Evolutionary conservation across 1,284 basidiomycete species (phyloP), one percentile per base, ranked within the genome.

Genomic region (Trichosporon ovoides): DNA sequence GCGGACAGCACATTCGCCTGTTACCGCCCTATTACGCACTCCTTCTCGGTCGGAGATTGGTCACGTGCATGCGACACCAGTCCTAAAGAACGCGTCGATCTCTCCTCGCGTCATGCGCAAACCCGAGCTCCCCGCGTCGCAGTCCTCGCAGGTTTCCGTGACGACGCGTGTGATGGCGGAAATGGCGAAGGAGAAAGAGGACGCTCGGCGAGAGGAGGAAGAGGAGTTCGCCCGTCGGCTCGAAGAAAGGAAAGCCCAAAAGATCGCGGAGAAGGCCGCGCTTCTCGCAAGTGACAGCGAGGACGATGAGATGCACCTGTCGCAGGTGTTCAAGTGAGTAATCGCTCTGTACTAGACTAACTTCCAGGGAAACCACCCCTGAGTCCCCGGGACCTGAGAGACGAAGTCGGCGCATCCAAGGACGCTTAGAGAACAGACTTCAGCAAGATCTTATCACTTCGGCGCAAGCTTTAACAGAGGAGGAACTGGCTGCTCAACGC

Each of bases 91-190:
- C 13, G 10, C 53, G 10, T 48, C 33, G 24, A 18, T 33, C 6
- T 37, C 20, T n/a, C 40, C 34, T 14, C 34, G 14, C 6, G 19
- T 20, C 35, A 34, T 19, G 34, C 34, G 19, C 12, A 24, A 24
- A 9, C 22, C 20, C 2, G 34, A n/a, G 19, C 22, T 31, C 14
- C 43, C n/a, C 31, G 33, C 31, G 3, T 52, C 50, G 2, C 36
- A 51, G 37, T 18, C 46, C 2, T 55, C 54, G n/a, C 34, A 50
- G 36, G 18, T 19, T 18, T 56, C 55, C 7, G 20, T 48, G 3
- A 53, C 56, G 1, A 52, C 56, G 2, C 56, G 56, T 18, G 19
- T 57, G 12, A 52, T 53, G 43, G 56, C 52, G 5, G 43, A 48
- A 7, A 24, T 13, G n/a, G 35, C 18, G 12, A 14, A 36, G 36